These are phyloP conservation scores for Simplicillium aogashimaense DNA, from an alignment of 2,329 filamentous ascomycete genomes.

Conservation along the genomic window DNA sequence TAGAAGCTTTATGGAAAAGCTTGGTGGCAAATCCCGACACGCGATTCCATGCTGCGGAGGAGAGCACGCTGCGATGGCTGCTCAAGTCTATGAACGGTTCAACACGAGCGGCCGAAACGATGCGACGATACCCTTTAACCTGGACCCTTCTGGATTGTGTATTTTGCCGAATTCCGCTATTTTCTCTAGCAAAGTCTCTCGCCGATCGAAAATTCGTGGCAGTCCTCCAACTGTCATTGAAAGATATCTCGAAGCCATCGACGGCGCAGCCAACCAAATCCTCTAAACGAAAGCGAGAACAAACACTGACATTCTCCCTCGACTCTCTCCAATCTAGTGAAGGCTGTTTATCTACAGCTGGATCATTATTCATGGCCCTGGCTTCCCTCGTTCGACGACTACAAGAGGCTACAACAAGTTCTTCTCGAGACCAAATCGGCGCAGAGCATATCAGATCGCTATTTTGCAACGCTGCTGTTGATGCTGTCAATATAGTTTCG, in stretches of 20 bases:
- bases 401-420: conserved; percentile 19
- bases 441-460: conserved; percentile 49
- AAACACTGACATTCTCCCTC: conserved; percentile 25
- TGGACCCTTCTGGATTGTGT: conserved; percentile 54
- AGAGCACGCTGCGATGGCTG: conserved; percentile 52
- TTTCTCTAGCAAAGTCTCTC: conserved; percentile 61
- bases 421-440: conserved; percentile 38
- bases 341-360: conserved; percentile 34
- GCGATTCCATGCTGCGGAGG: conserved; percentile 42
- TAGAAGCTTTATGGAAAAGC: conserved; percentile 37
- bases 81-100: conserved; percentile 49
- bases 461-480: conserved; percentile 38
- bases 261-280: conserved; percentile 14
- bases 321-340: conserved; percentile 25
- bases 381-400: conserved; percentile 35
- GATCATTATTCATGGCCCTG: conserved; percentile 37
- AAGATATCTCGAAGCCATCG: conserved; percentile 37
- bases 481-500: conserved; percentile 33
- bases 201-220: conserved; percentile 58
- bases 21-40: conserved; percentile 31
- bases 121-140: conserved; percentile 44
- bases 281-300: conserved; percentile 37
- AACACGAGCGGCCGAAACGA: conserved; percentile 35
- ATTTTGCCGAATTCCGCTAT: conserved; percentile 55
- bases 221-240: conserved; percentile 56